These are phyloP conservation scores for Saccharum officinarum DNA, from an alignment of 176 grass and related monocot species.

Conservation along the genomic window DNA sequence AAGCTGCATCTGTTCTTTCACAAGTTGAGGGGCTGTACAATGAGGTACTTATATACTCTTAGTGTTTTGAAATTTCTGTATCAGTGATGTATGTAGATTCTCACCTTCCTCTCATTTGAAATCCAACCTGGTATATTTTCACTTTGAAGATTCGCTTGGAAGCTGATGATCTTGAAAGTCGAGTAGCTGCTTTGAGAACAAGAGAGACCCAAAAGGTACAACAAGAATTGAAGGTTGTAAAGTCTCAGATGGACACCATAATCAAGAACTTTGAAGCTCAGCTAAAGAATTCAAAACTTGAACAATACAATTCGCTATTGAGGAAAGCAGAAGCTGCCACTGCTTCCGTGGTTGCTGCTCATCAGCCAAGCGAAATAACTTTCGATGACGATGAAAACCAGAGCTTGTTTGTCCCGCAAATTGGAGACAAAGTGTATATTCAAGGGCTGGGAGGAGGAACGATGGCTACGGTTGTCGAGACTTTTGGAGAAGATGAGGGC, in stretches of 20 bases:
- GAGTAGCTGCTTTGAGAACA: slow-evolving; percentile 47
- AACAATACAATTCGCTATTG: slow-evolving; percentile 59
- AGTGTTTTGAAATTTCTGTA: not conserved
- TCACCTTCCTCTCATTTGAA: not conserved
- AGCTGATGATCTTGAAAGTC: slow-evolving; percentile 59
- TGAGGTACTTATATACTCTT: slow-evolving; percentile 49
- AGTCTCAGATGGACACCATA: slow-evolving; percentile 70
- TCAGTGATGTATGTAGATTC: not conserved
- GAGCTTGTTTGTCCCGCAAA: slow-evolving; percentile 50
- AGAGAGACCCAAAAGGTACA: slow-evolving; percentile 54
- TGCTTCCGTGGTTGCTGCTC: slow-evolving; percentile 55
- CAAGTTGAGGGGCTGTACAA: slow-evolving; percentile 45
- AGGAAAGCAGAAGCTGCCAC: slow-evolving; percentile 68
- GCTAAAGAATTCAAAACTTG: slow-evolving; percentile 50
- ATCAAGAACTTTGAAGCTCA: slow-evolving; percentile 63
- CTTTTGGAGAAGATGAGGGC: slow-evolving; percentile 54
- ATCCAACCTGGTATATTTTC: slow-evolving; percentile 10
- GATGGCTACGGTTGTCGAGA: slow-evolving; percentile 58
- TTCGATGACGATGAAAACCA: slow-evolving; percentile 29
- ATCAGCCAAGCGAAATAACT: slow-evolving; percentile 41
- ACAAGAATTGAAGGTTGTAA: slow-evolving; percentile 58
- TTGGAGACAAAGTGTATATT: slow-evolving; percentile 70
- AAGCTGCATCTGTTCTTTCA: slow-evolving; percentile 64
- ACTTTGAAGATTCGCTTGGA: slow-evolving; percentile 48
- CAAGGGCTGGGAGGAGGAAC: slow-evolving; percentile 56